These are phyloP conservation scores for Ceratocystis diversiconidia DNA, from an alignment of 2,329 filamentous ascomycete species.

Conservation along the genomic window DNA sequence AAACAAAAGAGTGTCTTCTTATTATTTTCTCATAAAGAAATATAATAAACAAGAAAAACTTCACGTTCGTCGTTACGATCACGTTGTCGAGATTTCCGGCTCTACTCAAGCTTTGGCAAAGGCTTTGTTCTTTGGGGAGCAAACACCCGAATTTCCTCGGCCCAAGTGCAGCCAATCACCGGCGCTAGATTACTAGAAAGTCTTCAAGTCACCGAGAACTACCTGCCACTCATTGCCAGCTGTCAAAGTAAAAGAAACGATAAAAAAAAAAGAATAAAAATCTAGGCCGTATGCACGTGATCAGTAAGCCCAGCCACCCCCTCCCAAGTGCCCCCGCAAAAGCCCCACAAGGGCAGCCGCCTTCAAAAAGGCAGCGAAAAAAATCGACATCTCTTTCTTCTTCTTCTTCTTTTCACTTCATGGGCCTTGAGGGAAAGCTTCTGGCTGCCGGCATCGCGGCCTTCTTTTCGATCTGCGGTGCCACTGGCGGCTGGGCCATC, in stretches of 20 bases:
- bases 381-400: constrained; percentile 9
- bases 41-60: neutral
- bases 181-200: constrained; percentile 13
- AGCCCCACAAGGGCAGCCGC: neutral
- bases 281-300: neutral
- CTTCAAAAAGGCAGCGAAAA: neutral
- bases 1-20: neutral
- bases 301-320: neutral
- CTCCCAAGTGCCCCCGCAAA: neutral
- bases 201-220: neutral
- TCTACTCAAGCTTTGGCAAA: constrained; percentile 16
- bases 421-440: constrained; percentile 2
- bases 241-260: neutral
- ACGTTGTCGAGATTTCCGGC: constrained; percentile 4
- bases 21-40: neutral
- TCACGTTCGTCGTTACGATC: neutral
- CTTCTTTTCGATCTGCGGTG: constrained; percentile 22
- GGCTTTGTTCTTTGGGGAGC: constrained; percentile 2
- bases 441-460: constrained; percentile 11
- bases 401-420: constrained; percentile 25
- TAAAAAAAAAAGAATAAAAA: neutral
- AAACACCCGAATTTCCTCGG: constrained; percentile 15
- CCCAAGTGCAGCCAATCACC: constrained; percentile 16
- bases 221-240: neutral
- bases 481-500: constrained; percentile 23